These are phyloP conservation scores for Leccinum pachyderme DNA, from an alignment of 1,284 basidiomycete species.

Conservation along the genomic window DNA sequence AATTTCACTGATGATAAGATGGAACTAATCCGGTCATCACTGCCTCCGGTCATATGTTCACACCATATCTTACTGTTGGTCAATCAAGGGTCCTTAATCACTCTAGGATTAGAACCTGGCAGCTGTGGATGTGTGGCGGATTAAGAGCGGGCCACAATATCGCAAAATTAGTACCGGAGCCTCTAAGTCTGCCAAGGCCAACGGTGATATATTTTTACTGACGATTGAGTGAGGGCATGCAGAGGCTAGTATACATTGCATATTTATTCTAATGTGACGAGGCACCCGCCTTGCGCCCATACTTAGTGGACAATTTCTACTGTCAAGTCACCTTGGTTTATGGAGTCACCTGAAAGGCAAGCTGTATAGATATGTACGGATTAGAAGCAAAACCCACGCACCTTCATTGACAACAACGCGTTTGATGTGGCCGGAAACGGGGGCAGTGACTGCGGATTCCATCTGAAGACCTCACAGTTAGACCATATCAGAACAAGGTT, in stretches of 20 bases:
- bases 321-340: slow-evolving; percentile 85
- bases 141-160: slow-evolving; percentile 10
- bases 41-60: slow-evolving; percentile 14
- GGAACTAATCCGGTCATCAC: slow-evolving; percentile 4
- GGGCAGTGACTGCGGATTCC: slow-evolving; percentile 95
- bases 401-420: slow-evolving; percentile 88
- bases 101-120: slow-evolving; percentile 9
- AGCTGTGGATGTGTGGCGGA: not conserved
- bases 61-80: slow-evolving; percentile 20
- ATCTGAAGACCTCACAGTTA: slow-evolving; percentile 54
- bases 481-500: slow-evolving; percentile 8
- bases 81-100: slow-evolving; percentile 6
- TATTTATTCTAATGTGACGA: slow-evolving; percentile 18
- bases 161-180: slow-evolving; percentile 11
- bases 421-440: slow-evolving; percentile 93
- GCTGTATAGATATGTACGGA: slow-evolving; percentile 8
- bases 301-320: slow-evolving; percentile 78
- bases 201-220: slow-evolving; percentile 11
- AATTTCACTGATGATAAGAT: slow-evolving; percentile 26
- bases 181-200: slow-evolving; percentile 14
- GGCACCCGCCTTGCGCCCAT: slow-evolving; percentile 6
- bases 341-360: slow-evolving; percentile 66
- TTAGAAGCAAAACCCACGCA: slow-evolving; percentile 27
- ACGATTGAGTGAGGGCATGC: not conserved
- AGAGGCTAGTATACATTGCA: slow-evolving; percentile 23